Percentiles rank a stretch among this genome's conserved stretches.
These are phyloP conservation scores for Acidiella bohemica DNA, from an alignment of 495 filamentous ascomycete species.

Conservation along the genomic window DNA sequence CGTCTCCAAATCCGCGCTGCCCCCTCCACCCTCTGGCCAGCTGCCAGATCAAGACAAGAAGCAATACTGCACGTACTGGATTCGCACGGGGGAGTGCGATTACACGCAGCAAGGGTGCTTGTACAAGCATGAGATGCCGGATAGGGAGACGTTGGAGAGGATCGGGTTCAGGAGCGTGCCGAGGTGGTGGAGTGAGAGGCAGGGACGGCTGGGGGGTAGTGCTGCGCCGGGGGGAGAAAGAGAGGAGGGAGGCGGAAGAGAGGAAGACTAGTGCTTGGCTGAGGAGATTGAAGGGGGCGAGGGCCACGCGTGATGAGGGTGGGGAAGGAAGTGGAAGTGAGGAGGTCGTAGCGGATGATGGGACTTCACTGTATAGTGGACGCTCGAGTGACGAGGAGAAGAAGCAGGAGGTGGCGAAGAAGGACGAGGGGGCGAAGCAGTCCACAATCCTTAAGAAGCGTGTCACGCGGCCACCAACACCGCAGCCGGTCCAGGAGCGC, in stretches of 20 bases:
- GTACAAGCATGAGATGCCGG: conserved; percentile 79
- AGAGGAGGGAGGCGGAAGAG: background rate
- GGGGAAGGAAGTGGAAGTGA: background rate
- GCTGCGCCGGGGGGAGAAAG: background rate
- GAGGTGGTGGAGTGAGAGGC: conserved; percentile 41
- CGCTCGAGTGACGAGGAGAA: background rate
- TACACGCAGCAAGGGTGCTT: conserved; percentile 74
- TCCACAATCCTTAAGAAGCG: too few species aligned
- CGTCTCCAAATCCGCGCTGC: background rate
- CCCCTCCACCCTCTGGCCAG: conserved; percentile 23
- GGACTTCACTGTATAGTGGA: background rate
- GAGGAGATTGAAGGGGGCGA: conserved; percentile 6
- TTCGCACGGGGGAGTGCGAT: conserved; percentile 68
- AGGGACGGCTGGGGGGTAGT: background rate
- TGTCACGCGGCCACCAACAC: too few species aligned
- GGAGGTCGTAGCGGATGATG: background rate
- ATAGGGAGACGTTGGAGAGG: conserved; percentile 43
- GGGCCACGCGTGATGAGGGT: too few species aligned
- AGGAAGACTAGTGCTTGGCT: conserved; percentile 3
- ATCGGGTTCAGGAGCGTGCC: conserved; percentile 49
- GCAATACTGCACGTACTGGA: conserved; percentile 75
- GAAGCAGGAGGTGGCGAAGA: background rate
- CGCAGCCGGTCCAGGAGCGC: too few species aligned
- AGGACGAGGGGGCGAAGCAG: too few species aligned
- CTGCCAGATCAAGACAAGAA: conserved; percentile 39